Evolutionary conservation across 148 eudicot genomes (phyloP).

Genomic region (Dysphania ambrosioides): DNA sequence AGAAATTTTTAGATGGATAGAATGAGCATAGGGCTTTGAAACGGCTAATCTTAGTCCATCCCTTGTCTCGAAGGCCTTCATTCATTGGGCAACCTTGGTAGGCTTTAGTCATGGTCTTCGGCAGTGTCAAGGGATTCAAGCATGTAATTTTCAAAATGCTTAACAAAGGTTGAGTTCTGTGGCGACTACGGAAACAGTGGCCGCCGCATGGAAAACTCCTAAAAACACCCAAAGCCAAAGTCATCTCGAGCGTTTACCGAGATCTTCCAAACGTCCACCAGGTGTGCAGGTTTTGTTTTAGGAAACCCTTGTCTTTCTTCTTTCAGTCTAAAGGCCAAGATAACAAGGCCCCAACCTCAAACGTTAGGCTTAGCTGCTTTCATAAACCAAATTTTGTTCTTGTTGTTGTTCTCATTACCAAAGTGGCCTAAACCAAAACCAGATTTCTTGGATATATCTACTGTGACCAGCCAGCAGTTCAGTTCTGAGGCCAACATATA

Average conservation of each 20-base stretch:
- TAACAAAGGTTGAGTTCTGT: background rate
- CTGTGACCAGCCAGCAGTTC: no score
- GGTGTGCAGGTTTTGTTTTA: background rate
- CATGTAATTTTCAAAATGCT: background rate
- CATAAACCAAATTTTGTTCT: background rate
- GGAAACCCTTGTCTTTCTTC: background rate
- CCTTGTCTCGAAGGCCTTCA: background rate
- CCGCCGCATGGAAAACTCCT: background rate
- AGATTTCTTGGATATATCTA: background rate
- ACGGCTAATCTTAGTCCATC: background rate
- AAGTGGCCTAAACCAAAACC: background rate
- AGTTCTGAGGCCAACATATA: no score
- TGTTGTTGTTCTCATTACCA: no score
- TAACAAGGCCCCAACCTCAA: background rate
- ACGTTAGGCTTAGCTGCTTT: background rate
- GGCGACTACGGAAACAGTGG: background rate
- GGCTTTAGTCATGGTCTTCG: no score
- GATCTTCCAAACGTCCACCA: background rate
- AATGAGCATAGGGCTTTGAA: no score
- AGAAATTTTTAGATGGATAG: no score
- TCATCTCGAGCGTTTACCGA: background rate
- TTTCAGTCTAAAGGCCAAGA: background rate
- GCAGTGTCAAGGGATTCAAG: background rate
- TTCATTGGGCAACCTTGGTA: background rate
- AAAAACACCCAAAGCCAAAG: background rate